These are phyloP conservation scores for Coemansia sp. DNA, from an alignment of 192 early-diverging fungal genomes.

Conservation along the genomic window DNA sequence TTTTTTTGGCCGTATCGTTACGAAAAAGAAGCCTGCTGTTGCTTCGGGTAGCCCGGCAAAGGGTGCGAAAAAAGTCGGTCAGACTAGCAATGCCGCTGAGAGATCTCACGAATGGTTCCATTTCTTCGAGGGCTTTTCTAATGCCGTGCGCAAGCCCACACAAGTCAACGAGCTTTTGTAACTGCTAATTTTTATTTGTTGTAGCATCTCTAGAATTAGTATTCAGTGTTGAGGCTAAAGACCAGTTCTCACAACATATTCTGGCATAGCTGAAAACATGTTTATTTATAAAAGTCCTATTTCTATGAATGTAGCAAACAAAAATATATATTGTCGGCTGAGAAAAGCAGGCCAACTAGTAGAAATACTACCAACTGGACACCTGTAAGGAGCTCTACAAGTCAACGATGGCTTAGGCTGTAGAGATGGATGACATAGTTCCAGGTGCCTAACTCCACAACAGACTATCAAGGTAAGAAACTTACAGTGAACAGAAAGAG, in stretches of 20 bases:
- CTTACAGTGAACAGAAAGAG: neutral
- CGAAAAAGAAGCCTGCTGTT: conserved; percentile 3
- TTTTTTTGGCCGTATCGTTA: conserved; percentile 81
- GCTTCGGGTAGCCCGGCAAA: conserved; percentile 4
- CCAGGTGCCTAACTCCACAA: neutral
- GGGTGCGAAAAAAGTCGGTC: conserved; percentile 2
- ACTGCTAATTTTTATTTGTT: neutral
- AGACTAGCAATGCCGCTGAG: conserved; percentile 7
- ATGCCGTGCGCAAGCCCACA: conserved; percentile 82
- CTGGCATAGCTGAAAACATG: too few species aligned
- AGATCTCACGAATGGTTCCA: conserved; percentile 60
- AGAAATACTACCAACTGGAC: neutral
- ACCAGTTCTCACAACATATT: neutral
- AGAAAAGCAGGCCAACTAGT: neutral
- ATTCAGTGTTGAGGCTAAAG: neutral
- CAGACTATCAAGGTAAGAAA: neutral
- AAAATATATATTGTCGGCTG: neutral
- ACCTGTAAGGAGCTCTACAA: neutral
- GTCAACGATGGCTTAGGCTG: neutral
- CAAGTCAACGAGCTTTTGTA: conserved; percentile 63
- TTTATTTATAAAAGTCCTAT: too few species aligned
- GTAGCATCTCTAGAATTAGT: too few species aligned
- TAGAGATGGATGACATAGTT: neutral
- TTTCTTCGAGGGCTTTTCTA: conserved; percentile 90
- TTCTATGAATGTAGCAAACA: neutral